These are phyloP conservation scores for Phaeosphaeriaceae sp. DNA, from an alignment of 2,329 filamentous ascomycete genomes.

Conservation along the genomic window DNA sequence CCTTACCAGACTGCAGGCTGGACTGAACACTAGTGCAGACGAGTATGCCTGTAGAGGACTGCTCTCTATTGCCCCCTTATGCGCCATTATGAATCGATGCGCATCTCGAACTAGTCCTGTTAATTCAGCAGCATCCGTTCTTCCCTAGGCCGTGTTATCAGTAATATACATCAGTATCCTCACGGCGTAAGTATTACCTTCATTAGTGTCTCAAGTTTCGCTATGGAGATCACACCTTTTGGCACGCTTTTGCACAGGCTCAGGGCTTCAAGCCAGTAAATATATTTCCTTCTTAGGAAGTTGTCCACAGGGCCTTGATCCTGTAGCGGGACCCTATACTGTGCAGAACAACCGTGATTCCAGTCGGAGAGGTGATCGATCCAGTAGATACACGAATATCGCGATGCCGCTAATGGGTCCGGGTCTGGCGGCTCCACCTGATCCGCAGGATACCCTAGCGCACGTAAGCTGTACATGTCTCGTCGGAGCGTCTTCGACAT, in stretches of 20 bases:
- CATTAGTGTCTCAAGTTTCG: conserved; percentile 4
- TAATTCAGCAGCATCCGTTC: not conserved
- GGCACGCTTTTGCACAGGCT: conserved; percentile 12
- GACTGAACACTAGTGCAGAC: conserved; percentile 30
- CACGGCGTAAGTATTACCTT: conserved; percentile 1
- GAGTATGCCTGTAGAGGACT: conserved; percentile 32
- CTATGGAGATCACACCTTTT: conserved; percentile 10
- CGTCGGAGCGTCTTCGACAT: conserved; percentile 17
- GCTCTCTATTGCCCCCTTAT: conserved; percentile 23
- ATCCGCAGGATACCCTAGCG: conserved; percentile 19
- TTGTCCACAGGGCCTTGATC: conserved; percentile 3
- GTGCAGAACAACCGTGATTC: conserved; percentile 1
- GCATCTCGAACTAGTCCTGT: conserved; percentile 16
- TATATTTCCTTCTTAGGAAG: conserved; percentile 10
- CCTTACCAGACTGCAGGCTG: conserved; percentile 19
- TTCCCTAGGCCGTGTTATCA: too few species aligned
- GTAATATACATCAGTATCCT: not conserved
- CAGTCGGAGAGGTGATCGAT: conserved; percentile 38
- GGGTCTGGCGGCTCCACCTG: conserved; percentile 26
- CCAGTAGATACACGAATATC: conserved; percentile 43
- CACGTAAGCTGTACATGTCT: conserved; percentile 32
- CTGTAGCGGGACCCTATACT: not conserved
- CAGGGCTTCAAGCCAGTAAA: conserved; percentile 4
- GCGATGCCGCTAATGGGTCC: conserved; percentile 32
- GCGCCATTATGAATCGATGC: conserved; percentile 27